These are phyloP conservation scores for Pseudogymnoascus sp. DNA, from an alignment of 2,329 filamentous ascomycete species.

Conservation along the genomic window DNA sequence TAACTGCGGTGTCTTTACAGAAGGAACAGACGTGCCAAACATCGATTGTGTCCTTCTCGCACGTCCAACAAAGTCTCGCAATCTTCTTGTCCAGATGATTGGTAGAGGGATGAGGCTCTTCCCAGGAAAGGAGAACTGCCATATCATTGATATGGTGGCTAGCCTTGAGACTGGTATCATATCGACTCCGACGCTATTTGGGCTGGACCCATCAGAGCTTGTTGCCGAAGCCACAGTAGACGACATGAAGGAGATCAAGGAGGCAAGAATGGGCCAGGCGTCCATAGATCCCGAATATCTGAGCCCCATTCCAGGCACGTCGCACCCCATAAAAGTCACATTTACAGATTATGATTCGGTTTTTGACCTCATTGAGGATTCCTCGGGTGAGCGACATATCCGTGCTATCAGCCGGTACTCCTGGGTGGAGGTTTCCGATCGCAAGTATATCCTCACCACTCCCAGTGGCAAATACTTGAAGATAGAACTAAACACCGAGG, in stretches of 20 bases:
- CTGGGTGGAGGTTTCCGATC: constrained; percentile 73
- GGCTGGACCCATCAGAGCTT: constrained; percentile 75
- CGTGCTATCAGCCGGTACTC: constrained; percentile 65
- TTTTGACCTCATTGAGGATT: constrained; percentile 82
- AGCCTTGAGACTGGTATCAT: constrained; percentile 77
- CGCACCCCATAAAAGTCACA: constrained; percentile 39
- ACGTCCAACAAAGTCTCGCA: constrained; percentile 84
- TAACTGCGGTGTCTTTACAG: constrained; percentile 94
- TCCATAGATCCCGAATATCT: constrained; percentile 4
- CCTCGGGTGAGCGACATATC: constrained; percentile 70
- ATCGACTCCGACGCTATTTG: constrained; percentile 86
- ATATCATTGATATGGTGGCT: constrained; percentile 93
- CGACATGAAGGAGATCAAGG: constrained; percentile 47
- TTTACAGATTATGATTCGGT: constrained; percentile 91
- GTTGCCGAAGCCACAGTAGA: constrained; percentile 59
- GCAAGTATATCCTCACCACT: constrained; percentile 64
- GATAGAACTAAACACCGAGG: constrained; percentile 37
- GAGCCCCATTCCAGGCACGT: not conserved
- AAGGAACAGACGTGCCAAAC: constrained; percentile 96
- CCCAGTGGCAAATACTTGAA: constrained; percentile 55
- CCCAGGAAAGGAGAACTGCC: constrained; percentile 76
- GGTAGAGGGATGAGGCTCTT: constrained; percentile 83
- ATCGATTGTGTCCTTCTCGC: constrained; percentile 89
- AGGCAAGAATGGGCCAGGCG: constrained; percentile 13
- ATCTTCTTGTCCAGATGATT: constrained; percentile 95